Evolutionary conservation across 1,284 basidiomycete species (phyloP).

Genomic region (Pascua sp.): DNA sequence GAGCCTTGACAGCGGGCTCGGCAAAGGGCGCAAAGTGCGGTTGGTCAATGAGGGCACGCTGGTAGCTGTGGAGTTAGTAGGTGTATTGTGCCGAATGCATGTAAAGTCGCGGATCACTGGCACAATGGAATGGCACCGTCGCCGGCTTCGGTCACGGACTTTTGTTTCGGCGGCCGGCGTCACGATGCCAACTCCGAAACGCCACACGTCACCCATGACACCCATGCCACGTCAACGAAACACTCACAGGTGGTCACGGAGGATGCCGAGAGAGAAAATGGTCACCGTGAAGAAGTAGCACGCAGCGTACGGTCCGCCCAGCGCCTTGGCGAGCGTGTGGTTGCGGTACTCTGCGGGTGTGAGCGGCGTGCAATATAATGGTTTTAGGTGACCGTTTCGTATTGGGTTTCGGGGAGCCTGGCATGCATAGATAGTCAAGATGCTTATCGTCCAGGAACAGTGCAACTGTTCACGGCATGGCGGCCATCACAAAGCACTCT

Average conservation of each 20-base stretch:
- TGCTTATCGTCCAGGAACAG: too few species aligned
- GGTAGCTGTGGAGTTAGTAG: constrained; percentile 31
- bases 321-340: constrained; percentile 76
- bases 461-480: too few species aligned
- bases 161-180: neutral
- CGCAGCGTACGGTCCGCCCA: constrained; percentile 69
- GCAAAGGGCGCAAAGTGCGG: constrained; percentile 49
- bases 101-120: too few species aligned
- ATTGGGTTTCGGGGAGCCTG: too few species aligned
- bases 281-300: constrained; percentile 88
- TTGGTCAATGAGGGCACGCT: constrained; percentile 34
- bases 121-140: neutral
- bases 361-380: neutral
- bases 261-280: constrained; percentile 80
- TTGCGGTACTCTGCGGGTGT: constrained; percentile 69
- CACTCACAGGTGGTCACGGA: constrained; percentile 80
- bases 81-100: neutral
- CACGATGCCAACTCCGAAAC: too few species aligned
- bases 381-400: too few species aligned
- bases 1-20: constrained; percentile 59
- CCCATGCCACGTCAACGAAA: too few species aligned
- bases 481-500: too few species aligned
- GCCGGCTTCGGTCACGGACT: neutral
- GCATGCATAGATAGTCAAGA: neutral
- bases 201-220: too few species aligned